These are phyloP conservation scores for Serendipita sp. DNA, from an alignment of 768 basidiomycete species.

Conservation along the genomic window DNA sequence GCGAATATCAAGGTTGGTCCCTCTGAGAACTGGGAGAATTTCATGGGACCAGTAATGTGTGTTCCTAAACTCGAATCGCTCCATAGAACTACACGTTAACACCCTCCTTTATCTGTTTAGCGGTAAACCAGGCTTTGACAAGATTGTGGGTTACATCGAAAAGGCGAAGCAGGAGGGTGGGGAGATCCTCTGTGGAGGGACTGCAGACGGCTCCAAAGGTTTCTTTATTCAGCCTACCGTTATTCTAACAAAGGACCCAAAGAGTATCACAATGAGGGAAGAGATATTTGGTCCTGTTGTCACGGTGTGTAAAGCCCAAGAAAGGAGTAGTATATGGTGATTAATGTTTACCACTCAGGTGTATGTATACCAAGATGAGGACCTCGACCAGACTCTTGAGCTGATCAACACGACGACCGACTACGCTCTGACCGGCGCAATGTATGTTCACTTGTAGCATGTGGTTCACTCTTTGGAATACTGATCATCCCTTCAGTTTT, in stretches of 20 bases:
- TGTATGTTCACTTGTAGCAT: constrained; percentile 36
- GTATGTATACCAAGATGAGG: constrained; percentile 75
- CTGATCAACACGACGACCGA: constrained; percentile 72
- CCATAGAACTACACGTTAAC: not conserved
- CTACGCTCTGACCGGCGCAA: constrained; percentile 90
- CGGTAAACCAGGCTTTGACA: constrained; percentile 77
- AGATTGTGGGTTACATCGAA: constrained; percentile 63
- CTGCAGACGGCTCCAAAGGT: constrained; percentile 75
- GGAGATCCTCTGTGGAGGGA: constrained; percentile 76
- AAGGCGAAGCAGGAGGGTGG: constrained; percentile 84
- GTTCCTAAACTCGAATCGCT: constrained; percentile 12
- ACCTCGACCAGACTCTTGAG: constrained; percentile 76
- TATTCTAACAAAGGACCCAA: constrained; percentile 82
- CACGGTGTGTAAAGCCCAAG: constrained; percentile 37
- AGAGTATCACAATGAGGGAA: constrained; percentile 75
- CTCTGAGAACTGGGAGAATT: constrained; percentile 61
- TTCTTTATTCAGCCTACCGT: constrained; percentile 92
- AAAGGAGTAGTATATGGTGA: not conserved
- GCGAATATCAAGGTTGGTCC: constrained; percentile 77
- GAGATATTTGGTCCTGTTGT: constrained; percentile 97
- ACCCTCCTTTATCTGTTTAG: constrained; percentile 23
- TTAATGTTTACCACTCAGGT: constrained; percentile 28
- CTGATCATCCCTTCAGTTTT: constrained; percentile 38
- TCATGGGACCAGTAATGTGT: constrained; percentile 94
- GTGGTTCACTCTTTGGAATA: not conserved